Evolutionary conservation across 345 rosid genomes (phyloP), one percentile per base, ranked within the genome.

Genomic region (Ceriops tagal): DNA sequence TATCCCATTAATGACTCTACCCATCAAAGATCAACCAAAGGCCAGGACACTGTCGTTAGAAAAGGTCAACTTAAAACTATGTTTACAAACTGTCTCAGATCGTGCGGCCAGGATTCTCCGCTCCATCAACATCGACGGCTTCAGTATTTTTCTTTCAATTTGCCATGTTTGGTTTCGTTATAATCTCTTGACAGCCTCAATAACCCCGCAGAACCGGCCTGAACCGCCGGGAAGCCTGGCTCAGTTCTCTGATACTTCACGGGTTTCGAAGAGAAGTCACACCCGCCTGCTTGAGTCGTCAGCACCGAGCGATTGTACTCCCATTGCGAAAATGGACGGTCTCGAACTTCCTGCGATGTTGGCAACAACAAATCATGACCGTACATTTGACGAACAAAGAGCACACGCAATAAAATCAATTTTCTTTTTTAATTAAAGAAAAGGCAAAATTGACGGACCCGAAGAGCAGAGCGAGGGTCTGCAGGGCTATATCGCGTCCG

Each of bases 101-200:
- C 82, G 65, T 61, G 67, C 82, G 81, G 80, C 77, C 70, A 58
- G 16, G 0, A 37, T 53, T 46, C 58, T 22, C 62, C 46, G 30
- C 35, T 35, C 39, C 61, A 19, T 58, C 55, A 39, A 8, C 70
- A 53, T 58, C 67, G 24, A 73, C 60, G 27, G 71, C 71, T 28
- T 60, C 64, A 37, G 16, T 8, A 34, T 32, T 53, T 58, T 59
- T 52, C 61, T 6, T 31, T 43, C 55, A 30, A 55, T 59, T 59
- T 30, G 3, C 43, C 11, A 22, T 26, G 16, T 18, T 56, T 56
- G 0, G 18, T 35, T 24, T 16, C 18, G 51, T 13, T 58, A 32
- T 34, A 46, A 31, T 62, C 66, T 49, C 58, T 61, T 61, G 28
- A 22, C 24, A 43, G 68, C 55, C 61, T 64, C 76, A 2, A 16